phyloP scores from a whole-genome alignment of 495 filamentous ascomycete genomes.

The Xylaria venustula region DNA sequence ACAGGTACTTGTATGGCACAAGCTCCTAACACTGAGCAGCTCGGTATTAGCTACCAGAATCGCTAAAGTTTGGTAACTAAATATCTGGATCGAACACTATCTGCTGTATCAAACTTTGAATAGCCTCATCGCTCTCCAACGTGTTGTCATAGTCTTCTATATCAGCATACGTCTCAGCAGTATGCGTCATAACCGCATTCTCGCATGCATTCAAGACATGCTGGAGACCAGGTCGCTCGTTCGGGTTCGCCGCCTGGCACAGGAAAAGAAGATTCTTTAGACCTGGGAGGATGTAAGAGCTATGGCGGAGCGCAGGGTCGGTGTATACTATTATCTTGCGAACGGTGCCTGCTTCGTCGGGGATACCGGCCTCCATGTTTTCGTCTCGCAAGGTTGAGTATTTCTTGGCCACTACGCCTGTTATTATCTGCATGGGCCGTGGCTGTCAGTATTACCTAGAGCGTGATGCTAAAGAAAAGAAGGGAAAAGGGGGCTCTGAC shows the following conservation, averaged over 20 bases:
- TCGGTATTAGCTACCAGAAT: too few species aligned
- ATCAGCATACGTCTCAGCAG: background rate
- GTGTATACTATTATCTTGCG: background rate
- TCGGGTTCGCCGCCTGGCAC: slow-evolving; percentile 2
- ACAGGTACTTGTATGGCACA: too few species aligned
- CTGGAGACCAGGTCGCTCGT: background rate
- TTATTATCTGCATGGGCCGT: background rate
- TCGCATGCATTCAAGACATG: background rate
- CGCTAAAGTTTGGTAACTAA: background rate
- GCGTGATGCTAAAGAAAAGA: too few species aligned
- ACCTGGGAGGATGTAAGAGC: background rate
- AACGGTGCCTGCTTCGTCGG: background rate
- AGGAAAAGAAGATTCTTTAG: background rate
- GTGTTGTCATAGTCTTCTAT: background rate
- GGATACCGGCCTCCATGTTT: slow-evolving; percentile 2
- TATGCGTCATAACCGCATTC: background rate
- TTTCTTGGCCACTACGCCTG: background rate
- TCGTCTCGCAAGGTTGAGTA: background rate
- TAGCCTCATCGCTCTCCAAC: slow-evolving; percentile 1
- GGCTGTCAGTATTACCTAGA: background rate
- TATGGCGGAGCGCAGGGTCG: slow-evolving; percentile 2
- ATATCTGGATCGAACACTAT: background rate
- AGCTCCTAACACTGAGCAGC: too few species aligned
- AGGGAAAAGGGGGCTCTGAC: too few species aligned
- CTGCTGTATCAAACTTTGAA: background rate